A percentile compares a stretch with the other conserved stretches of the same genome.
Conservation (phyloP, 169 alveolate species). For the Cryptosporidium tyzzeri region DNA sequence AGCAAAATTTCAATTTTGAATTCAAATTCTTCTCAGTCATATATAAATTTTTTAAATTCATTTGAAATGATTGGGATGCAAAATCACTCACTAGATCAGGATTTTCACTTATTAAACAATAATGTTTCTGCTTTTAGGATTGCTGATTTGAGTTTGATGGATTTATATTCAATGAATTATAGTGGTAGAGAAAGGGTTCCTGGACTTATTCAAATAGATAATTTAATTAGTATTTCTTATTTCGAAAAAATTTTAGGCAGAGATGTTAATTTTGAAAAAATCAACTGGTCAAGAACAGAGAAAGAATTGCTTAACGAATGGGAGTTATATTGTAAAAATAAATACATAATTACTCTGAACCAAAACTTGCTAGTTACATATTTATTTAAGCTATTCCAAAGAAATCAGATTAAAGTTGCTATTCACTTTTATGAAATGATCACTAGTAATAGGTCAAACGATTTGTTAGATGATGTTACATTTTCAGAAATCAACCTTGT, state of each 20-base stretch:
- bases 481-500: slow-evolving; percentile 47
- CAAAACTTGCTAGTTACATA: slow-evolving; percentile 27
- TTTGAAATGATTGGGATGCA: slow-evolving; percentile 44
- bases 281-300: slow-evolving; percentile 25
- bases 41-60: slow-evolving; percentile 47
- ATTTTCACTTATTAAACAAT: background rate
- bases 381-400: slow-evolving; percentile 38
- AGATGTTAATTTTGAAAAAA: background rate
- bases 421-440: slow-evolving; percentile 31
- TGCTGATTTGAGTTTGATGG: background rate
- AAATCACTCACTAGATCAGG: background rate
- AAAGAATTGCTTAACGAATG: slow-evolving; percentile 23
- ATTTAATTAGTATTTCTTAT: slow-evolving; percentile 32
- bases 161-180: slow-evolving; percentile 6
- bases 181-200: slow-evolving; percentile 30
- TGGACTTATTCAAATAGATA: slow-evolving; percentile 49
- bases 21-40: slow-evolving; percentile 9
- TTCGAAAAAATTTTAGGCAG: slow-evolving; percentile 26
- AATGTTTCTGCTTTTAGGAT: slow-evolving; percentile 33
- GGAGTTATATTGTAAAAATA: slow-evolving; percentile 8
- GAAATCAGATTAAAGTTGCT: slow-evolving; percentile 33
- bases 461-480: slow-evolving; percentile 14
- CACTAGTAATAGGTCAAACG: background rate
- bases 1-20: slow-evolving; percentile 31
- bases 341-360: slow-evolving; percentile 4